Conservation (phyloP, 2,329 filamentous ascomycete species). For the Colletotrichum nymphaeae region DNA sequence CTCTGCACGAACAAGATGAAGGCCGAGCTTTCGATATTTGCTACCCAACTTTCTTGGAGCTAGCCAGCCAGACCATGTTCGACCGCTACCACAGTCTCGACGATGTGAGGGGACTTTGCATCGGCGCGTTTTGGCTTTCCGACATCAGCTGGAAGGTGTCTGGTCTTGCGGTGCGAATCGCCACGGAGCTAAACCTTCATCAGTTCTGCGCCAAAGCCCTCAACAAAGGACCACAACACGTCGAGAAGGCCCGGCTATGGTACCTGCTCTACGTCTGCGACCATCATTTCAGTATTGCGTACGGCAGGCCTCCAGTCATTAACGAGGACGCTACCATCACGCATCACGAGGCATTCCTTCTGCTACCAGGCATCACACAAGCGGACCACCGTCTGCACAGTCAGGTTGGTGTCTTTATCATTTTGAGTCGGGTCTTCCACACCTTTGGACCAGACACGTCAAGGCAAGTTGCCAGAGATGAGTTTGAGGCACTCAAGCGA, state of each 20-base stretch:
- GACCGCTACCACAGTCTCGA: constrained; percentile 64
- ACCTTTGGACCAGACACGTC: constrained; percentile 68
- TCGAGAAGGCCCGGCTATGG: constrained; percentile 69
- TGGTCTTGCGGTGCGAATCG: constrained; percentile 67
- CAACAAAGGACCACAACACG: constrained; percentile 56
- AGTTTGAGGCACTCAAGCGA: constrained; percentile 46
- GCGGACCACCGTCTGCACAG: constrained; percentile 67
- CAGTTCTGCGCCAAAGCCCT: constrained; percentile 63
- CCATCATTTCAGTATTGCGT: constrained; percentile 74
- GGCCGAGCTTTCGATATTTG: constrained; percentile 65
- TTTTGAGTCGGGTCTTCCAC: constrained; percentile 67
- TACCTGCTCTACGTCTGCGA: constrained; percentile 74
- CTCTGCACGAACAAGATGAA: constrained; percentile 43
- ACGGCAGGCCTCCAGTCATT: constrained; percentile 68
- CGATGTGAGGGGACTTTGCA: constrained; percentile 69
- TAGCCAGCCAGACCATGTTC: constrained; percentile 69
- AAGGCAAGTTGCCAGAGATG: constrained; percentile 45
- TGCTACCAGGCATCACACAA: constrained; percentile 60
- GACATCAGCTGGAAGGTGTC: constrained; percentile 68
- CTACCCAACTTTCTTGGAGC: constrained; percentile 67
- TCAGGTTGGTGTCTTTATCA: constrained; percentile 70
- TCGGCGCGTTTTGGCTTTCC: constrained; percentile 73
- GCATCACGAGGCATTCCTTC: constrained; percentile 66
- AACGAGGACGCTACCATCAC: constrained; percentile 67
- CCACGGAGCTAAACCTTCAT: constrained; percentile 67